Conservation (phyloP, 371 early-diverging fungal genomes). For the Mortierella sp. region DNA sequence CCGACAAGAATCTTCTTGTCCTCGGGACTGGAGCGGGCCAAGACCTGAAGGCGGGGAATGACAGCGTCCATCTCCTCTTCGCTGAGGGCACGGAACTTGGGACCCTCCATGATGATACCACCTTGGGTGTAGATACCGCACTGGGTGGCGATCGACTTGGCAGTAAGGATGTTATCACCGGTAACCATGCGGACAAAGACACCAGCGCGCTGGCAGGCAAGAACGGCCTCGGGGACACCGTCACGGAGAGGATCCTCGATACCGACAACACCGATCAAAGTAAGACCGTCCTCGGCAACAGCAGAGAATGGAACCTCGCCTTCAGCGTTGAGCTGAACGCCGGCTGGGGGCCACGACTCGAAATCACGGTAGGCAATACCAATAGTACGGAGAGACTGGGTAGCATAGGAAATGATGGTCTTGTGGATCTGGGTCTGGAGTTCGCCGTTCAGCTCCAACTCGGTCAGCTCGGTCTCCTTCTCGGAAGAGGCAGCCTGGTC, state of each 20-base stretch:
- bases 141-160: slow-evolving; percentile 79
- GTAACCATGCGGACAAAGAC: slow-evolving; percentile 90
- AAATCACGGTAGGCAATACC: slow-evolving; percentile 81
- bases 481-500: slow-evolving; percentile 24
- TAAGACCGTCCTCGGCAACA: slow-evolving; percentile 62
- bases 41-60: slow-evolving; percentile 75
- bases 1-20: slow-evolving; percentile 81
- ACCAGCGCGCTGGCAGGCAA: slow-evolving; percentile 78
- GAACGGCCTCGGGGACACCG: slow-evolving; percentile 78
- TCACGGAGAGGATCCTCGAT: slow-evolving; percentile 83
- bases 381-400: slow-evolving; percentile 75
- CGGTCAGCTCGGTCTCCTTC: slow-evolving; percentile 58
- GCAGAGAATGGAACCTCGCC: slow-evolving; percentile 67
- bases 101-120: slow-evolving; percentile 77
- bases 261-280: slow-evolving; percentile 73
- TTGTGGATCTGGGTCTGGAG: slow-evolving; percentile 62
- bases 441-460: slow-evolving; percentile 64
- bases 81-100: slow-evolving; percentile 71
- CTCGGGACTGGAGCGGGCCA: slow-evolving; percentile 83
- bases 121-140: slow-evolving; percentile 75
- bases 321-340: slow-evolving; percentile 58
- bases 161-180: slow-evolving; percentile 84
- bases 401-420: slow-evolving; percentile 75
- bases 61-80: slow-evolving; percentile 64
- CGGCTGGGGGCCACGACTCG: slow-evolving; percentile 65